Evolutionary conservation across 306 rosid species (phyloP).

Genomic region (Hippophae gyantsensis): DNA sequence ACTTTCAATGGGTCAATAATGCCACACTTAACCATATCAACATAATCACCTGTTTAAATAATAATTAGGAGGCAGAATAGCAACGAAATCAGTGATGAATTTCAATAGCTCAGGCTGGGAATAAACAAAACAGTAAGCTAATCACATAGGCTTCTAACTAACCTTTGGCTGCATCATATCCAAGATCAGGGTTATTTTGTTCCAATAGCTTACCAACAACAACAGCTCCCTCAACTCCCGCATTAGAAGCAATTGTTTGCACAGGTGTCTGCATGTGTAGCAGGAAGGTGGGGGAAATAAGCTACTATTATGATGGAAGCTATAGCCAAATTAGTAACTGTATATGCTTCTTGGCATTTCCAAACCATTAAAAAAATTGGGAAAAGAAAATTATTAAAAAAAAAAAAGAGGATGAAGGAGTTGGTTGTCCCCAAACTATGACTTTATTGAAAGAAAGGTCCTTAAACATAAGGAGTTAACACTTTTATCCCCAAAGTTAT

Average conservation of each 20-base stretch:
- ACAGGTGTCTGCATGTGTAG: conserved; percentile 69
- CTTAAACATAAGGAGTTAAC: too few species aligned
- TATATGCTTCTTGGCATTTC: too few species aligned
- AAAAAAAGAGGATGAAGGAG: too few species aligned
- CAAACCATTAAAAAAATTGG: too few species aligned
- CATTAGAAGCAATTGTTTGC: conserved; percentile 84
- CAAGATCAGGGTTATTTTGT: conserved; percentile 67
- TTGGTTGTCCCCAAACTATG: too few species aligned
- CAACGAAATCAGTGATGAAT: not conserved
- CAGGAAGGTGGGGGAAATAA: not conserved
- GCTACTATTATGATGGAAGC: not conserved
- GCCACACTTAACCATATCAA: conserved; percentile 86
- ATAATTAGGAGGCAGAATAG: not conserved
- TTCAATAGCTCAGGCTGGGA: not conserved
- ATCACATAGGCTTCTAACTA: conserved; percentile 9
- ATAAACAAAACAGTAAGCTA: not conserved
- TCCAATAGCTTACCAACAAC: conserved; percentile 93
- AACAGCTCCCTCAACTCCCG: conserved; percentile 98
- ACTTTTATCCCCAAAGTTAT: too few species aligned
- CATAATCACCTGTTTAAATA: conserved; percentile 65
- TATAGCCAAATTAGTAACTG: too few species aligned
- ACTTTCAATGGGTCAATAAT: conserved; percentile 93
- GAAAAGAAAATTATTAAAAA: too few species aligned
- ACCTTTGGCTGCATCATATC: conserved; percentile 99
- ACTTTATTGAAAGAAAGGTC: too few species aligned